Base-by-base conservation (phyloP, 176 grass and related monocot species). In the Paspalum notatum region DNA sequence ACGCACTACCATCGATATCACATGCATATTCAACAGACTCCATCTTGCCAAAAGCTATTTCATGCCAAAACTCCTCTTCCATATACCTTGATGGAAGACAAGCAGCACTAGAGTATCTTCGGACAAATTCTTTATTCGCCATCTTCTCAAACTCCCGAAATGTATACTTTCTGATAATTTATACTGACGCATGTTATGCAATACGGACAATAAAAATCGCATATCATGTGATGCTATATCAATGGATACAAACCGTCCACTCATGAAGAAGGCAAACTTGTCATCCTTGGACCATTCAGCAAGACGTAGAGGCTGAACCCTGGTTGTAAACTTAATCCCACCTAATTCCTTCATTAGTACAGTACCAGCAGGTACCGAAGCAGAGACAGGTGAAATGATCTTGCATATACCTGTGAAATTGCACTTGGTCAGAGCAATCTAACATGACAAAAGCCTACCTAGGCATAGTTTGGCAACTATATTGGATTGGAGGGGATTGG, bases 1-100 rank as follows among this genome's bases (percentile, higher is more conserved):
- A 99, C 5, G 87, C 92, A 77, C 92, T 95, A 38, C 93, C 93
- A 62, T 99, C 93, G 56, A 99, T 87, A 82, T 99, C 96, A 76
- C 96, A 99, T 78, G 90, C 96, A 93, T 99, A 99, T 80, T 99
- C 96, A 82, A 95, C 90, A 85, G 83, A 91, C 41, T 99, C 93
- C 66, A 87, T 93, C 62, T 95, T 99, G 21, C 93, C 92, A 63
- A 93, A 99, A 73, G 96, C 90, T 84, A 99, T 93, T 90, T 99
- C 96, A 72, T 89, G 93, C 96, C 96, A 99, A 85, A 99, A 99
- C 87, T 99, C 93, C 68, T 99, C 93, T 88, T 99, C 96, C 71
- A 99, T 80, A 76, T 93, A 95, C 41, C 81, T 99, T 84, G 86
- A 74, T 70, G 96, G 88, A 55, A 95, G 90, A 77, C 83, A 95